phyloP scores from a whole-genome alignment of 1,139 yeast genomes.

The Entelexis paramagnoliae region DNA sequence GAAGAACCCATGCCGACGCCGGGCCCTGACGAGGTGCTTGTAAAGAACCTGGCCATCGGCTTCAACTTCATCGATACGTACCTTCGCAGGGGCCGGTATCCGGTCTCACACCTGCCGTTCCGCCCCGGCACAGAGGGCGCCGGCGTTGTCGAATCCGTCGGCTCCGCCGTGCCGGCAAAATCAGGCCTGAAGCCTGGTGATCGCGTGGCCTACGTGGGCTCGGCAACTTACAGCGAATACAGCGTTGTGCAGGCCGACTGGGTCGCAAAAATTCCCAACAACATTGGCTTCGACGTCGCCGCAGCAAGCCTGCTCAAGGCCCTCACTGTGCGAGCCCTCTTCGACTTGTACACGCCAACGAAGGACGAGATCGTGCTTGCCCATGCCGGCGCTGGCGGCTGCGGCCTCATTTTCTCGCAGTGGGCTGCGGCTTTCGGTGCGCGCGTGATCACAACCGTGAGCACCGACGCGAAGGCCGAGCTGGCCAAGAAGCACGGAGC shows the following conservation, averaged over 20 bases:
- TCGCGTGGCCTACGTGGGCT: constrained; percentile 49
- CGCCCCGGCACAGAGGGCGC: constrained; percentile 51
- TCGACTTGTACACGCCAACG: constrained; percentile 45
- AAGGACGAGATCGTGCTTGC: constrained; percentile 60
- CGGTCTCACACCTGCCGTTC: constrained; percentile 44
- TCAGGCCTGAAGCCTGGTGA: constrained; percentile 62
- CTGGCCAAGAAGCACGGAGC: constrained; percentile 64
- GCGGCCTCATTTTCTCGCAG: constrained; percentile 50
- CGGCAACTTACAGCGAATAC: constrained; percentile 52
- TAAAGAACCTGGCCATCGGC: constrained; percentile 67
- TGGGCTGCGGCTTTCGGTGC: constrained; percentile 55
- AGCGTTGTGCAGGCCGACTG: constrained; percentile 39
- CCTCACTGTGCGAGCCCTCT: constrained; percentile 64
- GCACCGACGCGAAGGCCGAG: constrained; percentile 46
- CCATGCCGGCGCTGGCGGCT: constrained; percentile 95
- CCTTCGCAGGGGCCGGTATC: constrained; percentile 68
- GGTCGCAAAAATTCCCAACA: constrained; percentile 43
- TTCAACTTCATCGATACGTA: constrained; percentile 74
- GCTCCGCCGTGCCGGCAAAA: too few species aligned
- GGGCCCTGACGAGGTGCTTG: constrained; percentile 45
- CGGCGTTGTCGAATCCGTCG: constrained; percentile 59
- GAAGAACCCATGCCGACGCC: constrained; percentile 51
- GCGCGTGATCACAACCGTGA: constrained; percentile 73
- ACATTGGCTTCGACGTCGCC: constrained; percentile 41
- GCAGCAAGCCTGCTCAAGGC: constrained; percentile 63